Conservation (phyloP, 1,284 basidiomycete genomes). For the Cryptococcus amylolentus region DNA sequence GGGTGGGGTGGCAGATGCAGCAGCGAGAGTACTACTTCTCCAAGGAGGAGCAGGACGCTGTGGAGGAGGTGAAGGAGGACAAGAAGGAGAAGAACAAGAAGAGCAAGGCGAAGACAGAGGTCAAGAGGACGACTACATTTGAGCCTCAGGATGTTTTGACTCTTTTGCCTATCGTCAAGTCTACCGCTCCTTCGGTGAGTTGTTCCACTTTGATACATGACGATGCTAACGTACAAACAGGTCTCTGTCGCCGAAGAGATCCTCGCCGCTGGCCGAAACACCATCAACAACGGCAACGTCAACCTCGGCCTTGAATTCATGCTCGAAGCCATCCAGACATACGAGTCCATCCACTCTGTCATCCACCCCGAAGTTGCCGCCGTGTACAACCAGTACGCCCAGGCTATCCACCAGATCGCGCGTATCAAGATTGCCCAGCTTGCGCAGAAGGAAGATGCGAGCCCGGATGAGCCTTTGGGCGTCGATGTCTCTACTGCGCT, state of each 20-base stretch:
- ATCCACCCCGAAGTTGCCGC: conserved; percentile 58
- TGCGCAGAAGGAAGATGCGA: conserved; percentile 31
- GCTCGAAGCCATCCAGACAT: conserved; percentile 56
- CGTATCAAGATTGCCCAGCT: conserved; percentile 49
- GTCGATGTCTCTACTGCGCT: conserved; percentile 52
- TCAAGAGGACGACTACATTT: conserved; percentile 44
- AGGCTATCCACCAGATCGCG: conserved; percentile 51
- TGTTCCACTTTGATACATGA: not conserved
- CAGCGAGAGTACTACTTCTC: conserved; percentile 53
- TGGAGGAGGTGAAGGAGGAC: conserved; percentile 15
- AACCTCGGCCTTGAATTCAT: conserved; percentile 55
- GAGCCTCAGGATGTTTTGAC: conserved; percentile 55
- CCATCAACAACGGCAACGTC: conserved; percentile 54
- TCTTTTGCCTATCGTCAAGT: conserved; percentile 55
- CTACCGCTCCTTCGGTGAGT: conserved; percentile 52
- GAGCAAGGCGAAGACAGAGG: conserved; percentile 7
- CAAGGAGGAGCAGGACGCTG: conserved; percentile 21
- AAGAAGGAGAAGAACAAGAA: conserved; percentile 38
- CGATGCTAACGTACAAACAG: conserved; percentile 15
- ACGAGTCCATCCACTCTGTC: conserved; percentile 58
- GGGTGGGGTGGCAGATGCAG: conserved; percentile 56
- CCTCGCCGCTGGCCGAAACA: conserved; percentile 55
- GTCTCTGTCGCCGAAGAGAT: conserved; percentile 56
- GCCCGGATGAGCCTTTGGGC: conserved; percentile 45
- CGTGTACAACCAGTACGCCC: conserved; percentile 55